A percentile compares a stretch with the other conserved stretches of the same genome.
phyloP scores from a whole-genome alignment of 2,329 filamentous ascomycete genomes.

The Macroventuria anomochaeta region DNA sequence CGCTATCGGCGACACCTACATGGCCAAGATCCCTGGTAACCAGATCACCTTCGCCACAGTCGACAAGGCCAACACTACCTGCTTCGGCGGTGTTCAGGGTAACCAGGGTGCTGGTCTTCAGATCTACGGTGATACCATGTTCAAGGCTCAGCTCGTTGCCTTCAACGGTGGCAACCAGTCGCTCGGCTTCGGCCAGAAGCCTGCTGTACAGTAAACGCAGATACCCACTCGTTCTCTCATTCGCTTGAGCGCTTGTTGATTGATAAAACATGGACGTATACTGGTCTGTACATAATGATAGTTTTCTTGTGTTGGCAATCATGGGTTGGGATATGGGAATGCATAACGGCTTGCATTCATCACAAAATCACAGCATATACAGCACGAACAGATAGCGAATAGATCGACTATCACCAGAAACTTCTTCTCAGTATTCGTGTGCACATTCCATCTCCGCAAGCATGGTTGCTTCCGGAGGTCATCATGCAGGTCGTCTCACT shows the following conservation, averaged over 20 bases:
- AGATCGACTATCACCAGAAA: not conserved
- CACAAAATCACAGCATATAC: no score
- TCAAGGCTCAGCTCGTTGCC: slow-evolving; percentile 66
- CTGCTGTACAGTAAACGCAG: not conserved
- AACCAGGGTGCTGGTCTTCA: slow-evolving; percentile 60
- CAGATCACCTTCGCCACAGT: slow-evolving; percentile 50
- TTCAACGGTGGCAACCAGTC: slow-evolving; percentile 62
- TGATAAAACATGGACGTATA: slow-evolving; percentile 10
- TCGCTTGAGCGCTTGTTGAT: slow-evolving; percentile 10
- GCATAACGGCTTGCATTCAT: not conserved
- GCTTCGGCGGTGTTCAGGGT: slow-evolving; percentile 72
- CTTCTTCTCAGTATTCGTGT: not conserved
- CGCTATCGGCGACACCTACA: slow-evolving; percentile 63
- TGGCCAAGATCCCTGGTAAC: slow-evolving; percentile 62
- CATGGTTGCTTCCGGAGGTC: not conserved
- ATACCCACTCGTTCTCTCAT: not conserved
- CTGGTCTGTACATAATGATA: slow-evolving; percentile 18
- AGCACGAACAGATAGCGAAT: slow-evolving; percentile 5
- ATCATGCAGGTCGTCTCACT: not conserved
- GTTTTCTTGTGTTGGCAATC: not conserved
- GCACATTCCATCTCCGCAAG: not conserved
- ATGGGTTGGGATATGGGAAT: not conserved
- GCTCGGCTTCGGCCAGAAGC: slow-evolving; percentile 58
- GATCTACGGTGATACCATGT: slow-evolving; percentile 68
- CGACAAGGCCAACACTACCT: slow-evolving; percentile 56